Evolutionary conservation across 148 eudicot genomes (phyloP).

Genomic region (Chenopodium berlandieri): DNA sequence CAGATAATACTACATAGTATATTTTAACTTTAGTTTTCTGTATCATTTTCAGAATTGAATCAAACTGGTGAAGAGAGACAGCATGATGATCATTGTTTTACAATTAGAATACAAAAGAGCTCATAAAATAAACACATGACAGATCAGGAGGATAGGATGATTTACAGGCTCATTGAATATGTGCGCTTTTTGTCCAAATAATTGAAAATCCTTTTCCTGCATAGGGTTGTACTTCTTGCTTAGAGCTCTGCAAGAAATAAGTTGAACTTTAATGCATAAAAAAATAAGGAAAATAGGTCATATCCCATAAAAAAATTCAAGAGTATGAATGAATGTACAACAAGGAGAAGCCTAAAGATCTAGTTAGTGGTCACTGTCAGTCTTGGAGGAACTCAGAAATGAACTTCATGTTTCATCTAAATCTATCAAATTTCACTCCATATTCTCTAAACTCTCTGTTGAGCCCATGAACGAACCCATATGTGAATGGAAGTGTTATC

Average conservation of each 20-base stretch:
- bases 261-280: neutral
- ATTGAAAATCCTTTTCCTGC: slow-evolving; percentile 1
- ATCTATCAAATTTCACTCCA: neutral
- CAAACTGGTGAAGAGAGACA: neutral
- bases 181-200: slow-evolving; percentile 16
- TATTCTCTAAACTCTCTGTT: neutral
- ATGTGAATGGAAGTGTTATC: too few relatives aligned
- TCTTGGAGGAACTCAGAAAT: neutral
- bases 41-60: neutral
- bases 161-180: slow-evolving; percentile 9
- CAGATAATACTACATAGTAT: neutral
- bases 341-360: neutral
- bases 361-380: neutral
- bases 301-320: neutral
- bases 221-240: slow-evolving; percentile 8
- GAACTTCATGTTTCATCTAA: neutral
- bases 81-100: neutral
- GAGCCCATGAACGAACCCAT: too few relatives aligned
- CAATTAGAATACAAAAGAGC: neutral
- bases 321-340: neutral
- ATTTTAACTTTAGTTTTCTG: neutral
- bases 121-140: neutral
- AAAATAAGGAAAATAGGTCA: neutral
- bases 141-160: neutral
- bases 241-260: slow-evolving; percentile 21